Conservation (phyloP, 495 filamentous ascomycete genomes). For the Pseudomonodictys pantanalensis region DNA sequence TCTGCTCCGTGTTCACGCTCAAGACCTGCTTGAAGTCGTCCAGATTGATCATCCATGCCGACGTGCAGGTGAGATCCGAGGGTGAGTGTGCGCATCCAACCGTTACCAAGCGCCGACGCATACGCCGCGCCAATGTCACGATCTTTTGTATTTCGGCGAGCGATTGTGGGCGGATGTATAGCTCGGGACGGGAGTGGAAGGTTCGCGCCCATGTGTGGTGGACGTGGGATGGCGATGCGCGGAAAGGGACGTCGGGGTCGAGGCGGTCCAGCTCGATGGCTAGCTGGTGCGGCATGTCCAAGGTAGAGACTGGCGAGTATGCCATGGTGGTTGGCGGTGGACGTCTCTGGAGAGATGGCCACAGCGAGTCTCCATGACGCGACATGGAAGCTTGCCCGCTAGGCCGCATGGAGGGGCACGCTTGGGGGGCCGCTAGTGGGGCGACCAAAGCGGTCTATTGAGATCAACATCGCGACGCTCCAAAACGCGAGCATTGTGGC, state of each 20-base stretch:
- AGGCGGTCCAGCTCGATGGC: conserved; percentile 54
- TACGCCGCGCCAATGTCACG: conserved; percentile 75
- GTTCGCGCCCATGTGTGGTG: conserved; percentile 98
- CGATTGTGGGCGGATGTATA: conserved; percentile 79
- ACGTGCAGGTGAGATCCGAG: conserved; percentile 88
- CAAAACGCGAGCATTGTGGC: too few relatives aligned
- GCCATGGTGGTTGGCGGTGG: conserved; percentile 1
- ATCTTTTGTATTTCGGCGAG: conserved; percentile 78
- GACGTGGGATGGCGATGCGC: conserved; percentile 62
- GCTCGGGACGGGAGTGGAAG: conserved; percentile 79
- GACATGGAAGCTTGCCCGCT: not conserved
- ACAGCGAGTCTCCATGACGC: not conserved
- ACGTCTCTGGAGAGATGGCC: not conserved
- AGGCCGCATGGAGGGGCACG: too few relatives aligned
- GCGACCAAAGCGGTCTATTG: too few relatives aligned
- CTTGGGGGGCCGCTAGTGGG: too few relatives aligned
- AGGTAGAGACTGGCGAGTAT: conserved; percentile 1
- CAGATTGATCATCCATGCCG: conserved; percentile 90
- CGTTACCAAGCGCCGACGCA: conserved; percentile 72
- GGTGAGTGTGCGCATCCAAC: conserved; percentile 90
- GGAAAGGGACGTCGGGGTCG: conserved; percentile 68
- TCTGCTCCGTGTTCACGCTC: conserved; percentile 59
- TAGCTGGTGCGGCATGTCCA: conserved; percentile 50
- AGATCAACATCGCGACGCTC: too few relatives aligned
- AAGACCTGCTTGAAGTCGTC: conserved; percentile 75